Evolutionary conservation across 83 land plant genomes (phyloP), one percentile per base, ranked within the genome.

Genomic region (Larix sibirica): DNA sequence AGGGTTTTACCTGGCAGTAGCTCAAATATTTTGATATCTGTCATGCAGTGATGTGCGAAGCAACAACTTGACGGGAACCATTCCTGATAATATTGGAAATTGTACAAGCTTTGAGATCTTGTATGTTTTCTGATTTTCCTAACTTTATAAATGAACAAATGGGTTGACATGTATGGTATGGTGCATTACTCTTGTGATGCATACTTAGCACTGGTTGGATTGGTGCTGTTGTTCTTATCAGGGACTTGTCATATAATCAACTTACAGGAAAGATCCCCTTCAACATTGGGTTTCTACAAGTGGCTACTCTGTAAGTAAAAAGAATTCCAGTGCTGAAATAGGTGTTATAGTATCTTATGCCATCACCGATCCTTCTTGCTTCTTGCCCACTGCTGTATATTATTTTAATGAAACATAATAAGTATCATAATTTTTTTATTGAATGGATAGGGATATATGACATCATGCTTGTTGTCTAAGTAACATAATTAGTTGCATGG

Each of bases 201-300:
- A 14, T 33, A 4, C 42, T 71, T 40, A 42, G n/a, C 12, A 20
- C n/a, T 50, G 9, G 1, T n/a, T 69, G 31, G 73, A 1, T 36
- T 21, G 42, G 13, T 10, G 24, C 8, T 23, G 68, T 28, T 40
- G 16, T 71, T 18, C 33, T 60, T 77, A 5, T 73, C 85, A 95
- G 99, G 83, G 99, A 97, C 75, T 86, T 97, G 83, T 91, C 98
- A 1, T 96, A 94, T 80, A 97, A 97, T 82, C 90, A 87, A 21
- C 83, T 97, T 10, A 87, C 85, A 10, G 98, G 98, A 58, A 94
- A 91, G 86, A 96, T 97, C 80, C 99, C 99, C 10, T 95, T 94
- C 84, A 96, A 97, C 84, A 94, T 97, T 73, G 99, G 97, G 33
- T 97, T 96, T 74, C 87, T 97, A 70, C 99, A 97, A 91, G 97